These are phyloP conservation scores for Aphanomyces euteiches DNA, from an alignment of 352 stramenopile genomes.

Conservation along the genomic window DNA sequence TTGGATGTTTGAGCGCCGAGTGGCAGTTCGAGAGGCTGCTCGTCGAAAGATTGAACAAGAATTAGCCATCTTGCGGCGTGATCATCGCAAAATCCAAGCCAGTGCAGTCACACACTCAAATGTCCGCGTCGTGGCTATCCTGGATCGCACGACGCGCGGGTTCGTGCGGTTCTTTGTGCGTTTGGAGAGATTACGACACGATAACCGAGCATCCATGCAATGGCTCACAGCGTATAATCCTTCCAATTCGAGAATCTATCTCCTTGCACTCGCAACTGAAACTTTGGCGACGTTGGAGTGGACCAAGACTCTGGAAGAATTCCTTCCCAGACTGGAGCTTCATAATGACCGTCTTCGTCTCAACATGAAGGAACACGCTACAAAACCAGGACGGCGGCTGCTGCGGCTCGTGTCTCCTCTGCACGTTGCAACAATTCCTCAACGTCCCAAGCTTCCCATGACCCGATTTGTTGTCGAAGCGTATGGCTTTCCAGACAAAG, in stretches of 20 bases:
- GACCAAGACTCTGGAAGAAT: not conserved
- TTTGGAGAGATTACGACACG: not conserved
- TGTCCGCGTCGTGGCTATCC: not conserved
- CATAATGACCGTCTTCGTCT: not conserved
- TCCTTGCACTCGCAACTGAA: not conserved
- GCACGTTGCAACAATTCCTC: not conserved
- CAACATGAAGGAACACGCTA: not conserved
- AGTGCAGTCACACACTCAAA: not conserved
- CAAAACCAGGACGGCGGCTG: not conserved
- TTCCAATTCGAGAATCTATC: not conserved
- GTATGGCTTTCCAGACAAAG: not conserved
- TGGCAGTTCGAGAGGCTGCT: not conserved
- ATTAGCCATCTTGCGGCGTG: not conserved
- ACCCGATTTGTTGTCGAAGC: slow-evolving; percentile 7
- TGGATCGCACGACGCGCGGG: not conserved
- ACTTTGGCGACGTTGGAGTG: not conserved
- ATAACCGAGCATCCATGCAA: not conserved
- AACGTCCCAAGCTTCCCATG: not conserved
- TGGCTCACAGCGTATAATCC: slow-evolving; percentile 9
- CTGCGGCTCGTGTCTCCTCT: not conserved
- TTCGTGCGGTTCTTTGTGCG: not conserved
- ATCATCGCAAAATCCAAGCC: not conserved
- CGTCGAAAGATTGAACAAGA: not conserved
- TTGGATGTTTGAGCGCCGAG: not conserved
- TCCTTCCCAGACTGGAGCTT: not conserved